Percentiles rank a stretch among this genome's conserved stretches.
Evolutionary conservation across 257 asterid genomes (phyloP).

Genomic region (Ilex aquifolium): DNA sequence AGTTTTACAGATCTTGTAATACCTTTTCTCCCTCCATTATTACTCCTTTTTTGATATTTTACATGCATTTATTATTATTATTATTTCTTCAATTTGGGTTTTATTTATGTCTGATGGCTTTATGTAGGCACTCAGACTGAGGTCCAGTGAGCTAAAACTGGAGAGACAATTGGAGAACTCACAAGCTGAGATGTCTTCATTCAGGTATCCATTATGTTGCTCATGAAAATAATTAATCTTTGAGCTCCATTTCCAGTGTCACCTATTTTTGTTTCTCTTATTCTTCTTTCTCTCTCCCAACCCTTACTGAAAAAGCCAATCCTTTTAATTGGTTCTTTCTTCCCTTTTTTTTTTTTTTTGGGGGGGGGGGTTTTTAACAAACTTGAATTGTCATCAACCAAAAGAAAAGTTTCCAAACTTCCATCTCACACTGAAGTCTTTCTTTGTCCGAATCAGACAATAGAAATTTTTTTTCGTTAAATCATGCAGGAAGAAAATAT

Average conservation of each 20-base stretch:
- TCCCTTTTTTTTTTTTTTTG: background rate
- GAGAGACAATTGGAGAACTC: conserved; percentile 79
- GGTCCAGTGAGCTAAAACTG: conserved; percentile 92
- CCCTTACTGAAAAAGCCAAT: too few relatives aligned
- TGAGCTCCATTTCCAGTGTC: too few relatives aligned
- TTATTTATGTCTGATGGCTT: conserved; percentile 3
- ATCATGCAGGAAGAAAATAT: conserved; percentile 61
- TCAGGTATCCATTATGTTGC: conserved; percentile 37
- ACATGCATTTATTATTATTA: background rate
- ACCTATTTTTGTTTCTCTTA: conserved; percentile 6
- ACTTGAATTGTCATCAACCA: too few relatives aligned
- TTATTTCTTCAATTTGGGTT: conserved; percentile 2
- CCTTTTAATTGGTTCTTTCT: background rate
- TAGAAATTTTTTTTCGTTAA: background rate
- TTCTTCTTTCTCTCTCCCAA: conserved; percentile 13
- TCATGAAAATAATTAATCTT: too few relatives aligned
- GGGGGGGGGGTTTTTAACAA: background rate
- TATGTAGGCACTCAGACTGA: conserved; percentile 80
- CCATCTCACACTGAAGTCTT: background rate
- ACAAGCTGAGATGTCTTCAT: conserved; percentile 62
- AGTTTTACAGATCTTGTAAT: too few relatives aligned
- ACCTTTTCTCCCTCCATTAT: background rate
- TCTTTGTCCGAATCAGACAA: background rate
- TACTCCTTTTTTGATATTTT: background rate
- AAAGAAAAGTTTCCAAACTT: too few relatives aligned